Conservation (phyloP, 2,329 filamentous ascomycete species). For the Fusarium annulatum region DNA sequence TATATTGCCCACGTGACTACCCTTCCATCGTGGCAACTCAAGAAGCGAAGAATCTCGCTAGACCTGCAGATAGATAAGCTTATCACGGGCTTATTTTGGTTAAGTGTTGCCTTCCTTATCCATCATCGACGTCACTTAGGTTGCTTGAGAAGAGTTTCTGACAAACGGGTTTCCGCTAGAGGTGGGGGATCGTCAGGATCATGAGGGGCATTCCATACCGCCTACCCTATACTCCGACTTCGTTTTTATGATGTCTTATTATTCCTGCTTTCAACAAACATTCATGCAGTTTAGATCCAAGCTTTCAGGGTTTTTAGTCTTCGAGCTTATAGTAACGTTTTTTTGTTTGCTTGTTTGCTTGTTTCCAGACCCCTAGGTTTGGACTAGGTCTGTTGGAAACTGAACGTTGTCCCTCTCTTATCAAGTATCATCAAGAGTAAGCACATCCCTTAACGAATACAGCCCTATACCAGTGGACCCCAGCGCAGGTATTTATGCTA, state of each 20-base stretch:
- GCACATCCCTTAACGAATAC: background rate
- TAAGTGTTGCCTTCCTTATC: background rate
- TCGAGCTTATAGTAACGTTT: background rate
- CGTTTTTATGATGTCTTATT: too few relatives aligned
- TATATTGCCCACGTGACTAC: background rate
- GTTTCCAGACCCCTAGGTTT: background rate
- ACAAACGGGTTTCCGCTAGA: conserved; percentile 14
- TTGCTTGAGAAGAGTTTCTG: background rate
- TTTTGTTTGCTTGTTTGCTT: background rate
- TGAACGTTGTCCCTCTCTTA: too few relatives aligned
- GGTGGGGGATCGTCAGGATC: conserved; percentile 37
- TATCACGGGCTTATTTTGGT: conserved; percentile 27
- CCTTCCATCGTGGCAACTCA: background rate
- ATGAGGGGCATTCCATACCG: conserved; percentile 17
- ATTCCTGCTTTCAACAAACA: background rate
- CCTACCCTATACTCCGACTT: conserved; percentile 15
- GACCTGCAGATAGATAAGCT: conserved; percentile 32
- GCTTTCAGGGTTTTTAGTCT: background rate
- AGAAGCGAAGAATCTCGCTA: conserved; percentile 22
- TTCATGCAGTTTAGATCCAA: background rate
- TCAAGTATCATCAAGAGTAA: background rate
- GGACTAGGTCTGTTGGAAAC: too few relatives aligned
- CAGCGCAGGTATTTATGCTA: background rate
- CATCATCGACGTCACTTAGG: conserved; percentile 27
- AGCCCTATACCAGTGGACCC: background rate